phyloP scores from a whole-genome alignment of 163 green algal genomes.

The Scenedesmus sp. region DNA sequence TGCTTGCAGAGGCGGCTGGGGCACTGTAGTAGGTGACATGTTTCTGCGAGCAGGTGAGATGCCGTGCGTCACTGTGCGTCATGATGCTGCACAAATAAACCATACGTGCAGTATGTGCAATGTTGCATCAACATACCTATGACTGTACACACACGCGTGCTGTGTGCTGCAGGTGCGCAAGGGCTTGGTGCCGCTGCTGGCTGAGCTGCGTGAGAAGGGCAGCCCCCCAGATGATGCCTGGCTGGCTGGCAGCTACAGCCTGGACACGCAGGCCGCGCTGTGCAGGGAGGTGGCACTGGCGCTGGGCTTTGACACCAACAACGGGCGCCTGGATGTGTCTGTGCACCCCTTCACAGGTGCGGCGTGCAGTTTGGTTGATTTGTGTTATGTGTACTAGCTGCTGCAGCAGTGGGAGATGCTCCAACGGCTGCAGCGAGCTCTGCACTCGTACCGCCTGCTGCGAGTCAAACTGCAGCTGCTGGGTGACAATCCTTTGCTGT shows the following conservation, averaged over 20 bases:
- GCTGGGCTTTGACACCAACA: slow-evolving; percentile 81
- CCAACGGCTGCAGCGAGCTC: neutral
- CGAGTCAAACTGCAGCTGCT: neutral
- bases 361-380: slow-evolving; percentile 30
- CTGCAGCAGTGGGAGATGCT: neutral
- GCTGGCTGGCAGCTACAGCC: slow-evolving; percentile 71
- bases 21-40: neutral
- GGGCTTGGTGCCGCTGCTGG: slow-evolving; percentile 81
- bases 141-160: too few relatives aligned
- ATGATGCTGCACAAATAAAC: too few relatives aligned
- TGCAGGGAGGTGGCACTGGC: slow-evolving; percentile 73
- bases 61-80: too few relatives aligned
- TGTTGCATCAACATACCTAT: too few relatives aligned
- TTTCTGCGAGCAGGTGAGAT: neutral
- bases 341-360: slow-evolving; percentile 93
- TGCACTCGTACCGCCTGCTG: too few relatives aligned
- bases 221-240: slow-evolving; percentile 57
- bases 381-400: neutral
- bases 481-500: neutral
- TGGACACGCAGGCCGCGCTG: slow-evolving; percentile 58
- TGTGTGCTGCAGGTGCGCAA: slow-evolving; percentile 70
- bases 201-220: slow-evolving; percentile 69
- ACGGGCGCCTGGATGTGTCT: slow-evolving; percentile 85
- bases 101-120: too few relatives aligned
- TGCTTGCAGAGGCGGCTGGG: too few relatives aligned